A percentile compares a stretch with the other conserved stretches of the same genome.
Conservation (phyloP, 2,329 filamentous ascomycete genomes). For the Aureobasidium sp. region DNA sequence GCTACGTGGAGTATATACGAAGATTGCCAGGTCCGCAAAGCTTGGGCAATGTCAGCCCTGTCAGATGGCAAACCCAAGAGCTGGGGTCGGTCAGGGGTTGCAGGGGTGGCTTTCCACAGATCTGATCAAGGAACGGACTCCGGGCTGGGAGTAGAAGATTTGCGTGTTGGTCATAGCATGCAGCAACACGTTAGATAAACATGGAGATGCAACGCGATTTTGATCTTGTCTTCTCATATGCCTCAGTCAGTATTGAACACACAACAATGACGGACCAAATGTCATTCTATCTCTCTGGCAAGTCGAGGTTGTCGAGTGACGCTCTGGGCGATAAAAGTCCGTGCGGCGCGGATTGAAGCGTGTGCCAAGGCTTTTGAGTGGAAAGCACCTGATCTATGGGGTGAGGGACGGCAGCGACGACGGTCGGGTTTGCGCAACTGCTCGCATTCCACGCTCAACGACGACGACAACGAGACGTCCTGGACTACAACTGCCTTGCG, state of each 20-base stretch:
- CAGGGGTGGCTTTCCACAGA: background rate
- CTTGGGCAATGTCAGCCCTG: conserved; percentile 3
- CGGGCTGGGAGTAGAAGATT: background rate
- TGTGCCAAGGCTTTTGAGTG: background rate
- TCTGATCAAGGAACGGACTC: conserved; percentile 2
- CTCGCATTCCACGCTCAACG: conserved; percentile 7
- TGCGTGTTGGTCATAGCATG: background rate
- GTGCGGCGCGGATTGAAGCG: background rate
- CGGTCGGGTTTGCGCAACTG: background rate
- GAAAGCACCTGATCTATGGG: background rate
- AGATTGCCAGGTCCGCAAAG: background rate
- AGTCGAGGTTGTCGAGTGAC: background rate
- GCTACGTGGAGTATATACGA: background rate
- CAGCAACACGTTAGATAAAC: background rate
- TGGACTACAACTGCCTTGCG: background rate
- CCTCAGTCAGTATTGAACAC: no score
- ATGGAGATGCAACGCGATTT: background rate
- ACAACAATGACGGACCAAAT: background rate
- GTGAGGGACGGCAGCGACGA: conserved; percentile 6
- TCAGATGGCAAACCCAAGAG: background rate
- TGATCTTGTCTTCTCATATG: background rate
- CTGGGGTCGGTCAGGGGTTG: conserved; percentile 1
- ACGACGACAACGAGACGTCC: background rate
- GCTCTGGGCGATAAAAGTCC: background rate
- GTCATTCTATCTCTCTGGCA: background rate